phyloP scores from a whole-genome alignment of 169 alveolate genomes.

The Toxoplasma gondii region DNA sequence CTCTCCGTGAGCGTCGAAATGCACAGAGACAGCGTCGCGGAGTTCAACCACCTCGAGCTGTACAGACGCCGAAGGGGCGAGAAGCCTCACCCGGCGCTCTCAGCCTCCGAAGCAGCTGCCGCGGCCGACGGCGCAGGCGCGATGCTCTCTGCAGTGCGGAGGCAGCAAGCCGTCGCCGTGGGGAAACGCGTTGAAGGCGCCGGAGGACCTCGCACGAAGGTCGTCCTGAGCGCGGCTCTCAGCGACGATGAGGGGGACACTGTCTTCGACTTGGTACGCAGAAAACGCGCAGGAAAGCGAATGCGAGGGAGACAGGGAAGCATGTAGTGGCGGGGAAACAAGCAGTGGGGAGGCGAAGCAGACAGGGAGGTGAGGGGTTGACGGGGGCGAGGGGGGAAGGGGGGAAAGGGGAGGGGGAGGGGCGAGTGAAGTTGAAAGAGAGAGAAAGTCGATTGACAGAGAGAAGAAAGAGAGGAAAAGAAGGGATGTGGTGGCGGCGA shows the following conservation, averaged over 20 bases:
- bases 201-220: constrained; percentile 58
- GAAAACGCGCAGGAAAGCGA: neutral
- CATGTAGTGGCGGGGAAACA: neutral
- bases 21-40: constrained; percentile 60
- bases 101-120: constrained; percentile 23
- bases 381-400: neutral
- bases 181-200: constrained; percentile 62
- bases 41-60: constrained; percentile 58
- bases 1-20: constrained; percentile 54
- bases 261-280: constrained; percentile 40
- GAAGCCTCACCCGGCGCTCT: constrained; percentile 28
- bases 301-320: neutral
- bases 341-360: neutral
- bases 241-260: constrained; percentile 44
- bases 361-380: neutral
- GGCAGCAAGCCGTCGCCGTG: constrained; percentile 25
- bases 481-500: no score
- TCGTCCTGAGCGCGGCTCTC: constrained; percentile 52
- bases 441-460: neutral
- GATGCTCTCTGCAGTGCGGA: neutral
- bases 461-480: neutral
- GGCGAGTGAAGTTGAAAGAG: neutral
- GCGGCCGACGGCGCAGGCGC: constrained; percentile 40
- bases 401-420: neutral
- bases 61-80: constrained; percentile 3